Conservation (phyloP, 768 basidiomycete genomes). For the Lactarius tabidus region DNA sequence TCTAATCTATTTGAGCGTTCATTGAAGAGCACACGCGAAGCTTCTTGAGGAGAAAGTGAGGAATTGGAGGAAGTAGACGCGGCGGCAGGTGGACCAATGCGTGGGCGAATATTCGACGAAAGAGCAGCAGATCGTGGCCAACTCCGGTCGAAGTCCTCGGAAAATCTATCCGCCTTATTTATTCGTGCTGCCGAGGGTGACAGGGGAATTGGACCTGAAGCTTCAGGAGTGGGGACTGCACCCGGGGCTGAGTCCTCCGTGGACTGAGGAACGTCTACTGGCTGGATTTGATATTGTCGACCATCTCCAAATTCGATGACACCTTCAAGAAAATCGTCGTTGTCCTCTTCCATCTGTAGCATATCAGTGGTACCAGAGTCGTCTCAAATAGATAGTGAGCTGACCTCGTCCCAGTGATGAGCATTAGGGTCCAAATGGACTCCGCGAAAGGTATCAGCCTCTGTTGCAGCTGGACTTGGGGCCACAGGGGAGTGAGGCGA, state of each 20-base stretch:
- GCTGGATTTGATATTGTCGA: conserved; percentile 79
- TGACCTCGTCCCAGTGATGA: conserved; percentile 97
- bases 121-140: conserved; percentile 77
- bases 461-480: conserved; percentile 67
- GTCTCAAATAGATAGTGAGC: conserved; percentile 30
- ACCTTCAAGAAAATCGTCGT: conserved; percentile 82
- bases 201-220: not conserved
- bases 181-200: conserved; percentile 41
- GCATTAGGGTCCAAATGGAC: conserved; percentile 91
- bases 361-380: conserved; percentile 17
- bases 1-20: conserved; percentile 89
- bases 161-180: conserved; percentile 83
- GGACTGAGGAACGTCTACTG: conserved; percentile 35
- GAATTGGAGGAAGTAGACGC: conserved; percentile 38
- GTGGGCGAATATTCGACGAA: conserved; percentile 38
- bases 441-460: conserved; percentile 91
- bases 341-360: conserved; percentile 82
- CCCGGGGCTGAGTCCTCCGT: conserved; percentile 18
- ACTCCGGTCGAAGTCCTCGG: conserved; percentile 92
- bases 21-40: conserved; percentile 85
- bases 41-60: conserved; percentile 49
- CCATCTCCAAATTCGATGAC: conserved; percentile 97
- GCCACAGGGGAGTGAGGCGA: conserved; percentile 49
- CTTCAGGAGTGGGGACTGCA: conserved; percentile 7
- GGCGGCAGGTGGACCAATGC: conserved; percentile 23